Evolutionary conservation across 768 basidiomycete genomes (phyloP).

Genomic region (Suillus alpinus): DNA sequence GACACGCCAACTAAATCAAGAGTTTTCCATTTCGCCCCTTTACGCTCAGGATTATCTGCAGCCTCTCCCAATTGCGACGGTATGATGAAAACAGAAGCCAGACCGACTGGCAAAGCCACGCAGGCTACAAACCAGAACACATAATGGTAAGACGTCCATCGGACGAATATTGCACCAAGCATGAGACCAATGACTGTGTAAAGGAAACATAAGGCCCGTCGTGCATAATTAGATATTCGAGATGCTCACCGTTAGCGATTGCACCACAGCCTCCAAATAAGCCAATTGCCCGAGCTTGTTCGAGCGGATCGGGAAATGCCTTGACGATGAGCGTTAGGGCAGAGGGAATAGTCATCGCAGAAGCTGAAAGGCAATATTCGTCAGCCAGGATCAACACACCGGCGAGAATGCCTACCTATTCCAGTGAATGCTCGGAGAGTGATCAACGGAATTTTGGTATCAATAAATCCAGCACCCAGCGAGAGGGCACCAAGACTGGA

Average conservation of each 20-base stretch:
- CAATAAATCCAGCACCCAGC: constrained; percentile 44
- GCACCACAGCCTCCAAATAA: constrained; percentile 46
- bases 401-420: constrained; percentile 30
- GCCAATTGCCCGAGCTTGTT: constrained; percentile 47
- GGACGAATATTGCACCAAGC: constrained; percentile 41
- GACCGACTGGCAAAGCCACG: constrained; percentile 31
- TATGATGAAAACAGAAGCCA: constrained; percentile 31
- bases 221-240: background rate
- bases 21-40: constrained; percentile 21
- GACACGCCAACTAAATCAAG: constrained; percentile 39
- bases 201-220: background rate
- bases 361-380: constrained; percentile 26
- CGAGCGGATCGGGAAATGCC: constrained; percentile 43
- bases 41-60: background rate
- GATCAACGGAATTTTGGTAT: constrained; percentile 44
- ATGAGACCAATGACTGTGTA: constrained; percentile 21
- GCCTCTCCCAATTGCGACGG: constrained; percentile 20
- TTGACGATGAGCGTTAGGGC: constrained; percentile 47
- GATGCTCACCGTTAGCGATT: constrained; percentile 38
- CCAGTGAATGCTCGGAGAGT: constrained; percentile 52
- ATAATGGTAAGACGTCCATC: constrained; percentile 43
- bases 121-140: constrained; percentile 49
- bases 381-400: background rate
- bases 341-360: constrained; percentile 50
- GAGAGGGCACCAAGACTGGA: constrained; percentile 40